Evolutionary conservation across 2,329 filamentous ascomycete genomes (phyloP).

Genomic region (Metarhizium anisopliae): DNA sequence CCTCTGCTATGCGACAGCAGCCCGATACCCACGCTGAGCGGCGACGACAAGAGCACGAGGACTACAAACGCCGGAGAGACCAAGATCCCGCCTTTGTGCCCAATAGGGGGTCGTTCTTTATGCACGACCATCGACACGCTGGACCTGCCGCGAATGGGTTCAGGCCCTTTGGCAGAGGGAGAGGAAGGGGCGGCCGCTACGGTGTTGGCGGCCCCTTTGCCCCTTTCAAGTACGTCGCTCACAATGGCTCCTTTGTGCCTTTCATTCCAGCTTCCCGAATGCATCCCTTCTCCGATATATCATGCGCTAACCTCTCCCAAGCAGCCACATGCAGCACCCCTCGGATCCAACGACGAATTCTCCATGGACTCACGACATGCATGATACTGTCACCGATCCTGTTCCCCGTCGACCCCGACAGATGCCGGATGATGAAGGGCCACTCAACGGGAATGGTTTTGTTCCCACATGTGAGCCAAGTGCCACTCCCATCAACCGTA

Average conservation of each 20-base stretch:
- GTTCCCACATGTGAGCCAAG: conserved; percentile 51
- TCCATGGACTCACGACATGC: conserved; percentile 91
- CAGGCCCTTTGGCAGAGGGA: conserved; percentile 58
- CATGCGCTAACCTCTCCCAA: conserved; percentile 18
- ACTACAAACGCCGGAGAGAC: conserved; percentile 80
- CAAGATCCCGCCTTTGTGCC: conserved; percentile 90
- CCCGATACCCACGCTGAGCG: conserved; percentile 57
- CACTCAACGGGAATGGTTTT: conserved; percentile 43
- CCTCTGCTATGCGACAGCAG: conserved; percentile 33
- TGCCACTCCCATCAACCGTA: conserved; percentile 59
- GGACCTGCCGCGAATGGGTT: conserved; percentile 73
- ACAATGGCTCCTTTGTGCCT: background rate
- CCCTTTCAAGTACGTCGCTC: conserved; percentile 52
- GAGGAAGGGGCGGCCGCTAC: conserved; percentile 53
- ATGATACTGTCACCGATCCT: conserved; percentile 57
- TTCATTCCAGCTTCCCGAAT: background rate
- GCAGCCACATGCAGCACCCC: conserved; percentile 32
- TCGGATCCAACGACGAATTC: conserved; percentile 59
- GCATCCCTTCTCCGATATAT: conserved; percentile 3
- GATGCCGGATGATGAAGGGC: conserved; percentile 36
- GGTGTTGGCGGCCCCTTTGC: conserved; percentile 48
- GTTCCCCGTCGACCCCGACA: conserved; percentile 33
- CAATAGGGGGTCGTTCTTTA: conserved; percentile 90
- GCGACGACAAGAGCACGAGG: conserved; percentile 78
- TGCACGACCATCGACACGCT: conserved; percentile 84